Percentiles rank a stretch among this genome's conserved stretches.
Evolutionary conservation across 129 eudicot genomes (phyloP).

Genomic region (Saussurea involucrata): DNA sequence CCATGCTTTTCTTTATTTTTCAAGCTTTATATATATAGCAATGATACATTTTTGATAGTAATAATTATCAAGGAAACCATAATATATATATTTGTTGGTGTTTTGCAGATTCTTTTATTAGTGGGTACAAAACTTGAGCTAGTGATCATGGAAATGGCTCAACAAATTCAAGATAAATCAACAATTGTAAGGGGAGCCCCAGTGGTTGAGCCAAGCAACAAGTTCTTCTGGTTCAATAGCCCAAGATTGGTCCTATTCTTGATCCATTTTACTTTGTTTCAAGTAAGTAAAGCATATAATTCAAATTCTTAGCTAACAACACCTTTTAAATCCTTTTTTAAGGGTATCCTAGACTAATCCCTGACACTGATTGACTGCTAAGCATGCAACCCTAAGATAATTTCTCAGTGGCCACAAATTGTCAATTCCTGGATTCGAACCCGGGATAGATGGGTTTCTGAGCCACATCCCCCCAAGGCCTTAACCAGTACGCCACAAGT

Average conservation of each 20-base stretch:
- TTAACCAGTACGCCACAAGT: too few relatives aligned
- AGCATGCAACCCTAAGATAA: too few relatives aligned
- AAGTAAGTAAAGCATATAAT: constrained; percentile 29
- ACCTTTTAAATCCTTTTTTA: too few relatives aligned
- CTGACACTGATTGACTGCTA: too few relatives aligned
- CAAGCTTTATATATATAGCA: background rate
- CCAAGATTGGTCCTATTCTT: constrained; percentile 71
- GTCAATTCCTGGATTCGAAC: too few relatives aligned
- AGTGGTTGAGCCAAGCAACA: constrained; percentile 60
- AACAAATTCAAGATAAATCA: constrained; percentile 58
- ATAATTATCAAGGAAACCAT: too few relatives aligned
- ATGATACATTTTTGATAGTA: background rate
- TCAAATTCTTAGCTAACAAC: too few relatives aligned
- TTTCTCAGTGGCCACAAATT: too few relatives aligned
- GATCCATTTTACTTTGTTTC: constrained; percentile 75
- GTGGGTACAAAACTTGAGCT: constrained; percentile 74
- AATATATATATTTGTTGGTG: background rate
- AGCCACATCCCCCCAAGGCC: too few relatives aligned
- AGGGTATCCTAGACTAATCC: too few relatives aligned
- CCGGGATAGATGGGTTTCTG: too few relatives aligned
- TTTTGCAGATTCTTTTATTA: constrained; percentile 45
- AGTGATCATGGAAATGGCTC: constrained; percentile 82
- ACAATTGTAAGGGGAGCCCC: constrained; percentile 80
- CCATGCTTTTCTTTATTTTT: background rate
- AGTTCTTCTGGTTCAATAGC: constrained; percentile 68